Evolutionary conservation across 2,329 filamentous ascomycete genomes (phyloP).

Genomic region (Epicoccum nigrum): DNA sequence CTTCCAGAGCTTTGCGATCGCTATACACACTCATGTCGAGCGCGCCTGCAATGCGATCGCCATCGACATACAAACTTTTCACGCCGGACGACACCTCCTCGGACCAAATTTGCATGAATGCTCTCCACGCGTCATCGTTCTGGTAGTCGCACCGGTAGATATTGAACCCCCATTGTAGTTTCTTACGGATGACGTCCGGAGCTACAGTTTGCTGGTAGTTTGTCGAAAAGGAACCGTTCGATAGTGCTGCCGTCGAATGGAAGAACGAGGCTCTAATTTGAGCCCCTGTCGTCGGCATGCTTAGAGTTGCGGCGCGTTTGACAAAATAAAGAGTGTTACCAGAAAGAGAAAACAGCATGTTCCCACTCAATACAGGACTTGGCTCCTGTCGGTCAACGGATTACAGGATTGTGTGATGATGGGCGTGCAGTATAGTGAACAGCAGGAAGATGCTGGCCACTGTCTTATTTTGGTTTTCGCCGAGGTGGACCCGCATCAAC

Average conservation of each 20-base stretch:
- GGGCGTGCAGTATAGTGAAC: no score
- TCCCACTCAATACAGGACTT: no score
- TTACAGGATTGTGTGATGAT: no score
- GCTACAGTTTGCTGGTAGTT: neutral
- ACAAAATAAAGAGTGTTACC: no score
- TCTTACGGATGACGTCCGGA: constrained; percentile 1
- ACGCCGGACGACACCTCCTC: constrained; percentile 2
- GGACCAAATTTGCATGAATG: neutral
- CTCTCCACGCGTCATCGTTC: neutral
- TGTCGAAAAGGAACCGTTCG: neutral
- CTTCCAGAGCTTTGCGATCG: neutral
- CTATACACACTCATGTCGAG: constrained; percentile 4
- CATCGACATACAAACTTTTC: neutral
- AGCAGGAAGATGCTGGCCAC: no score
- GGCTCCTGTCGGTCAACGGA: no score
- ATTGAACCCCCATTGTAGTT: constrained; percentile 1
- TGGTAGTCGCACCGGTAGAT: constrained; percentile 2
- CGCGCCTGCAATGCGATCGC: constrained; percentile 1
- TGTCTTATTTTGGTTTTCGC: no score
- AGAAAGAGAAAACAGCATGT: no score
- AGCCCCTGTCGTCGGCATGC: no score
- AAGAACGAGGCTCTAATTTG: neutral
- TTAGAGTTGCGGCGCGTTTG: no score
- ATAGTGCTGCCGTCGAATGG: neutral
- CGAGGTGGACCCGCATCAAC: no score